Evolutionary conservation across 2,329 filamentous ascomycete genomes (phyloP).

Genomic region (Clonostachys byssicola): DNA sequence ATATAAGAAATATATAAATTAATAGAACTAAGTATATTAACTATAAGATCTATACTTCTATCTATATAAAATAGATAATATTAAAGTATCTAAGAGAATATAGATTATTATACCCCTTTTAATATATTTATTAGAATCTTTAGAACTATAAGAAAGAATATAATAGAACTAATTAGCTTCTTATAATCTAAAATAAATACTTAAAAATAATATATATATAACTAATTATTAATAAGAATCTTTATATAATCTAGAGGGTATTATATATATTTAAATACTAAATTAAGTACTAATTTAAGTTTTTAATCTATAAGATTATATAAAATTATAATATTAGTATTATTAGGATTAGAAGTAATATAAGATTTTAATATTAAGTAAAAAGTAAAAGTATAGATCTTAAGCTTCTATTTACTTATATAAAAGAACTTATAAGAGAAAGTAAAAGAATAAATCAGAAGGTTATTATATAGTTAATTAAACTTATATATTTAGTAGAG

Average conservation of each 20-base stretch:
- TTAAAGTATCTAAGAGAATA: neutral
- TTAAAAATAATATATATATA: neutral
- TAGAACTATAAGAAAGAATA: neutral
- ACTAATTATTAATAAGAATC: neutral
- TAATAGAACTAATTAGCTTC: neutral
- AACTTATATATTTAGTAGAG: neutral
- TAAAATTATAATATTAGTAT: neutral
- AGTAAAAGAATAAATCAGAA: neutral
- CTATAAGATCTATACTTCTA: neutral
- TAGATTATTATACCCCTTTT: neutral
- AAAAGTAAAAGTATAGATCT: neutral
- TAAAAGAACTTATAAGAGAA: neutral
- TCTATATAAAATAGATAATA: neutral
- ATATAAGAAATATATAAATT: neutral
- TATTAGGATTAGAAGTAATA: neutral
- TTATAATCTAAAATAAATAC: neutral
- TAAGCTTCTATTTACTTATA: neutral
- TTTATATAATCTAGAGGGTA: neutral
- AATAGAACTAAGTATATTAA: neutral
- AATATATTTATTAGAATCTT: neutral
- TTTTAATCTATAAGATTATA: neutral
- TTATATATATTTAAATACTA: neutral
- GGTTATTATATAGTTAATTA: neutral
- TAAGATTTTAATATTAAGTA: neutral
- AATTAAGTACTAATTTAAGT: neutral